A percentile compares a stretch with the other conserved stretches of the same genome.
Evolutionary conservation across 176 grass and related monocot genomes (phyloP).

Genomic region (Puccinellia tenuiflora): DNA sequence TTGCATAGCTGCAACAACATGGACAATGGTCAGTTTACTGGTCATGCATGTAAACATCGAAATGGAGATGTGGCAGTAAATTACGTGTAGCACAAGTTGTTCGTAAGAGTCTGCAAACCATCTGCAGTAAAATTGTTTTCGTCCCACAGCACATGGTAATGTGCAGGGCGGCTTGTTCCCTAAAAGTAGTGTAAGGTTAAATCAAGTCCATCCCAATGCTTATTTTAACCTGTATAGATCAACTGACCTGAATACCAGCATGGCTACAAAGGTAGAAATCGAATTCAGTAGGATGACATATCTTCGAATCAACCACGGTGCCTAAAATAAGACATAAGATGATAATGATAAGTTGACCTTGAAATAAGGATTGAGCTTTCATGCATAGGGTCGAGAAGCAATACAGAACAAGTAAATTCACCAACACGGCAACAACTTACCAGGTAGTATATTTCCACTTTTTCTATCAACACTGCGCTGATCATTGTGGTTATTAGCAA

Average conservation of each 20-base stretch:
- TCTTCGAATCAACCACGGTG: slow-evolving; percentile 67
- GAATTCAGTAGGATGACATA: slow-evolving; percentile 85
- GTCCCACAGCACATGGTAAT: slow-evolving; percentile 80
- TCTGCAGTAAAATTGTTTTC: slow-evolving; percentile 69
- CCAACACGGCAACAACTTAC: slow-evolving; percentile 19
- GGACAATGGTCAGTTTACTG: not conserved
- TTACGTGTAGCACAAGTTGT: slow-evolving; percentile 88
- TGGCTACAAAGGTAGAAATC: slow-evolving; percentile 84
- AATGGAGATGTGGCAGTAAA: not conserved
- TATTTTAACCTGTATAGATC: slow-evolving; percentile 9
- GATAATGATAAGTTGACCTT: not conserved
- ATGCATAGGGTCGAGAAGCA: not conserved
- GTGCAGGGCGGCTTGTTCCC: slow-evolving; percentile 72
- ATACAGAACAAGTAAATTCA: not conserved
- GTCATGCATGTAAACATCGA: not conserved
- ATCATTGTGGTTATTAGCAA: slow-evolving; percentile 62
- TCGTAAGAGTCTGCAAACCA: slow-evolving; percentile 62
- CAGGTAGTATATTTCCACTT: slow-evolving; percentile 68
- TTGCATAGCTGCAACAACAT: slow-evolving; percentile 49
- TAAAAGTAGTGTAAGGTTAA: slow-evolving; percentile 15
- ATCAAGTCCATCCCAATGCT: not conserved
- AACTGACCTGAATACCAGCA: slow-evolving; percentile 62
- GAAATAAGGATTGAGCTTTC: not conserved
- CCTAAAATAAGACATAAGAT: slow-evolving; percentile 30
- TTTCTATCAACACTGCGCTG: slow-evolving; percentile 39